A percentile compares a stretch with the other conserved stretches of the same genome.
Evolutionary conservation across 768 basidiomycete genomes (phyloP).

Genomic region (Termitomyces sp.): DNA sequence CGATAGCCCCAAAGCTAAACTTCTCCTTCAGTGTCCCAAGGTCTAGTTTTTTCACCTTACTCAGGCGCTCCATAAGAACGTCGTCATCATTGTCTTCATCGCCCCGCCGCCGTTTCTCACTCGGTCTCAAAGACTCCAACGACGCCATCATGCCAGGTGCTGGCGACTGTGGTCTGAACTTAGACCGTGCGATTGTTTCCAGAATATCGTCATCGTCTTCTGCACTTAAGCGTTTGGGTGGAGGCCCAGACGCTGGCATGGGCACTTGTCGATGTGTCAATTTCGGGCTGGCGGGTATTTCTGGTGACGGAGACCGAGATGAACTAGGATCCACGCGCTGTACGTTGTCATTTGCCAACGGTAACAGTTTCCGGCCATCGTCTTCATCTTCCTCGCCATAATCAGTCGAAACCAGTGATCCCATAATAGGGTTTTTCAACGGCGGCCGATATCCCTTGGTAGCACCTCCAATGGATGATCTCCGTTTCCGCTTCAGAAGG

Average conservation of each 20-base stretch:
- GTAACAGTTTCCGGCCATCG: slow-evolving; percentile 3
- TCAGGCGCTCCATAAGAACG: slow-evolving; percentile 60
- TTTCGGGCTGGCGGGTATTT: slow-evolving; percentile 36
- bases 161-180: slow-evolving; percentile 38
- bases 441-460: slow-evolving; percentile 49
- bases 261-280: slow-evolving; percentile 36
- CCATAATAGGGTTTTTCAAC: slow-evolving; percentile 52
- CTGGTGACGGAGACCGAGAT: slow-evolving; percentile 32
- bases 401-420: slow-evolving; percentile 56
- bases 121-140: slow-evolving; percentile 48
- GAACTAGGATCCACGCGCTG: slow-evolving; percentile 19
- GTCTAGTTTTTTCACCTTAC: slow-evolving; percentile 58
- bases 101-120: slow-evolving; percentile 70
- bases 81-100: slow-evolving; percentile 78
- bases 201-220: slow-evolving; percentile 59
- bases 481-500: slow-evolving; percentile 59
- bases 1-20: slow-evolving; percentile 23
- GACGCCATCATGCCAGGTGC: slow-evolving; percentile 32
- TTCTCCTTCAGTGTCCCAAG: slow-evolving; percentile 45
- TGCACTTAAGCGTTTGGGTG: slow-evolving; percentile 40
- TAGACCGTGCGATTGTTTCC: slow-evolving; percentile 49
- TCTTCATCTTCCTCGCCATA: slow-evolving; percentile 72
- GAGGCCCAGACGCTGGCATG: slow-evolving; percentile 33
- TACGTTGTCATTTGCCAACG: slow-evolving; percentile 6
- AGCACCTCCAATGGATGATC: slow-evolving; percentile 39